Conservation (phyloP, 176 grass and related monocot species). For the Aegilops sharonensis region DNA sequence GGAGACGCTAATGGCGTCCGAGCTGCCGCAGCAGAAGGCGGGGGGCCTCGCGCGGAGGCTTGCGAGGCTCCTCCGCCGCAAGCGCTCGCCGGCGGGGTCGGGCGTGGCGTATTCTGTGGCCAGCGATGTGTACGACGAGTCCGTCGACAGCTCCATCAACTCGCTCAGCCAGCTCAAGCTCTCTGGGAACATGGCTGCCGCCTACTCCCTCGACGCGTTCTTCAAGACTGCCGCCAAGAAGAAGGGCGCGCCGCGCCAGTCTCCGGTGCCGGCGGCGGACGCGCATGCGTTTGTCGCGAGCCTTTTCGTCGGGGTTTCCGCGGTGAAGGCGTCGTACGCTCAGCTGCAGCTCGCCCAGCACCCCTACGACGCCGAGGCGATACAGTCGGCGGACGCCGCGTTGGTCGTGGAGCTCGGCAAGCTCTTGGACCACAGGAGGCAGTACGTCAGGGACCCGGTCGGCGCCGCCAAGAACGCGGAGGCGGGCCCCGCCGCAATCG, state of each 20-base stretch:
- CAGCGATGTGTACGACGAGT: conserved; percentile 39
- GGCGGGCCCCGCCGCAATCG: neutral
- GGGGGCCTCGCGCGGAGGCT: conserved; percentile 40
- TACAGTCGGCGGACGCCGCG: conserved; percentile 57
- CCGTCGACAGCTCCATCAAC: conserved; percentile 52
- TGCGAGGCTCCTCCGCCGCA: conserved; percentile 61
- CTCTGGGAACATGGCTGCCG: conserved; percentile 55
- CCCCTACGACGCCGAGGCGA: conserved; percentile 63
- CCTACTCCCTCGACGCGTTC: conserved; percentile 39
- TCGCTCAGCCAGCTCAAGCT: conserved; percentile 69
- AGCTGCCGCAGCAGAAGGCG: conserved; percentile 35
- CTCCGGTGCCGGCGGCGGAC: neutral
- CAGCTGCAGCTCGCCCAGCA: conserved; percentile 76
- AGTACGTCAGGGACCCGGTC: conserved; percentile 25
- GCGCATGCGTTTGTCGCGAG: conserved; percentile 51
- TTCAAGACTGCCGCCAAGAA: conserved; percentile 25
- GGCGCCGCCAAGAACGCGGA: neutral
- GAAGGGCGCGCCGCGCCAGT: neutral
- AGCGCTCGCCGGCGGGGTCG: conserved; percentile 27
- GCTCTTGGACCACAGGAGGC: conserved; percentile 61
- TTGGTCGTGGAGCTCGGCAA: conserved; percentile 69
- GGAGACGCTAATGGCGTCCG: conserved; percentile 36
- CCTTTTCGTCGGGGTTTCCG: conserved; percentile 68
- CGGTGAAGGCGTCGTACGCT: conserved; percentile 87
- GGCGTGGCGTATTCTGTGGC: conserved; percentile 28